phyloP scores from a whole-genome alignment of 2,329 filamentous ascomycete genomes.

The Aspergillus cejpii region DNA sequence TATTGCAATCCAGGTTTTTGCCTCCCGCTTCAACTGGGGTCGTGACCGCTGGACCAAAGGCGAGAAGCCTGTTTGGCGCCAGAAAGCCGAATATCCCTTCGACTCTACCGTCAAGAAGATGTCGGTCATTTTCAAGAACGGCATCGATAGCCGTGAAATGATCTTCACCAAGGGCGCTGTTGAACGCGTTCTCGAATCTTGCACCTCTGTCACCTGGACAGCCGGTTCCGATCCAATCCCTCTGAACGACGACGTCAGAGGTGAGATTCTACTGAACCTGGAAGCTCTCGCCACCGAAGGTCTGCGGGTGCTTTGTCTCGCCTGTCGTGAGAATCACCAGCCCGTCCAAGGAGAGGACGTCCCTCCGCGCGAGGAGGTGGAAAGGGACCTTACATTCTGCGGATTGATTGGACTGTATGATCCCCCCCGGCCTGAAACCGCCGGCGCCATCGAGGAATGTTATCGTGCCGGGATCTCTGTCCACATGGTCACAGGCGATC shows the following conservation, averaged over 20 bases:
- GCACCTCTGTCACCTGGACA: constrained; percentile 47
- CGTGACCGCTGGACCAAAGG: constrained; percentile 48
- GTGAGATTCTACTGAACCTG: constrained; percentile 60
- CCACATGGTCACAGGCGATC: constrained; percentile 80
- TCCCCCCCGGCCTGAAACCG: constrained; percentile 74
- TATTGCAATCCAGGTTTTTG: constrained; percentile 69
- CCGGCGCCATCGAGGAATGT: constrained; percentile 62
- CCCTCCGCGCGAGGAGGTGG: constrained; percentile 53
- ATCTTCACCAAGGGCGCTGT: constrained; percentile 51
- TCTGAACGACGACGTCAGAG: constrained; percentile 49
- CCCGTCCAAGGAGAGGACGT: constrained; percentile 15
- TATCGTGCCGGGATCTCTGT: constrained; percentile 68
- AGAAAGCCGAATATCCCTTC: constrained; percentile 64
- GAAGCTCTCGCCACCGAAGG: constrained; percentile 60
- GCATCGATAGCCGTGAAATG: constrained; percentile 23
- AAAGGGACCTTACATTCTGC: constrained; percentile 62
- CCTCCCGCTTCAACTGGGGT: constrained; percentile 60
- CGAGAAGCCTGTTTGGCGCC: constrained; percentile 48
- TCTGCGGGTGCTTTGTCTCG: constrained; percentile 62
- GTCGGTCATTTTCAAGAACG: constrained; percentile 59
- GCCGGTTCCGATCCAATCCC: constrained; percentile 33
- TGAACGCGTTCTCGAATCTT: constrained; percentile 60
- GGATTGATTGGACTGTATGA: constrained; percentile 85
- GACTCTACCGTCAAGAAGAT: constrained; percentile 71
- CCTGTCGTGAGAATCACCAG: constrained; percentile 36